A percentile compares a stretch with the other conserved stretches of the same genome.
Conservation (phyloP, 2,329 filamentous ascomycete genomes). For the Bipolaris bicolor region DNA sequence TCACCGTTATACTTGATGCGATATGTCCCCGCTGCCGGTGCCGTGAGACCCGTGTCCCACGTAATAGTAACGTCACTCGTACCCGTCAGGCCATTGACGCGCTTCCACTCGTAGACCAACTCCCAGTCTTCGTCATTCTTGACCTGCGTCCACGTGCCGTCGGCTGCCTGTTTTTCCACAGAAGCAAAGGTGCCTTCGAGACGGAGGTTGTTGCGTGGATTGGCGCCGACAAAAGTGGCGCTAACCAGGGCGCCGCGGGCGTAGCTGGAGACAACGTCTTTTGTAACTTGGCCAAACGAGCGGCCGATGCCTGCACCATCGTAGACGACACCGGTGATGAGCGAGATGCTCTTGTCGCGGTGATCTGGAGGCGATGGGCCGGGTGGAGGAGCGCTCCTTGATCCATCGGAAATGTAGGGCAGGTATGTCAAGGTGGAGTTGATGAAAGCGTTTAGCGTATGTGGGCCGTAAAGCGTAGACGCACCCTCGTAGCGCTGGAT, state of each 20-base stretch:
- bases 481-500: constrained; percentile 95
- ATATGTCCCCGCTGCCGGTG: constrained; percentile 67
- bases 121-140: constrained; percentile 82
- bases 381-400: constrained; percentile 42
- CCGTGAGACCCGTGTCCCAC: constrained; percentile 72
- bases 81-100: constrained; percentile 71
- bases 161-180: constrained; percentile 67
- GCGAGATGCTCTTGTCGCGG: constrained; percentile 73
- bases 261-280: constrained; percentile 63
- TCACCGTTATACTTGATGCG: constrained; percentile 85
- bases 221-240: constrained; percentile 81
- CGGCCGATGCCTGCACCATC: constrained; percentile 72
- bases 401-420: constrained; percentile 63
- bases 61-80: constrained; percentile 78
- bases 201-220: constrained; percentile 85
- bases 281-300: constrained; percentile 71
- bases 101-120: constrained; percentile 78
- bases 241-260: constrained; percentile 65
- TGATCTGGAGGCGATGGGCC: constrained; percentile 79
- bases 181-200: constrained; percentile 79
- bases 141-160: constrained; percentile 67
- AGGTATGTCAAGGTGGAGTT: constrained; percentile 80
- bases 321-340: constrained; percentile 79
- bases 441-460: constrained; percentile 85
- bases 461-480: constrained; percentile 83